A percentile compares a stretch with the other conserved stretches of the same genome.
Conservation (phyloP, 139 green algal genomes). For the Tetradesmus obliquus region DNA sequence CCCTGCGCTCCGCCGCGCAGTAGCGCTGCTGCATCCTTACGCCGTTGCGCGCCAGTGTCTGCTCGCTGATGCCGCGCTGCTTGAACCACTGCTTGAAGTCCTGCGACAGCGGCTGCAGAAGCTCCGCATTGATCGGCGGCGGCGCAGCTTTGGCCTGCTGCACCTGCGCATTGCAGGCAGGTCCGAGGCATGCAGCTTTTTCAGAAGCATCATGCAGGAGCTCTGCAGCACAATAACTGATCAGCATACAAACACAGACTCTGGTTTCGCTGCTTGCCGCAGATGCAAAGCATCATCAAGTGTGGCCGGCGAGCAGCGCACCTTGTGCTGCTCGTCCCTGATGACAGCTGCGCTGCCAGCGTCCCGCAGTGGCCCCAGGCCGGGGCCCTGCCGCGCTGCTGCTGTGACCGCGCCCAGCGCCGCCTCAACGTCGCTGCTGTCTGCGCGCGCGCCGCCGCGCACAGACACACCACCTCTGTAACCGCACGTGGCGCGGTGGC, state of each 20-base stretch:
- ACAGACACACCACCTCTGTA: constrained; percentile 54
- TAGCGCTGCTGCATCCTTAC: constrained; percentile 55
- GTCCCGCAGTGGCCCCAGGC: background rate
- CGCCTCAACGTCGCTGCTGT: background rate
- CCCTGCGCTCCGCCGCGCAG: constrained; percentile 14
- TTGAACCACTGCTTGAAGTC: constrained; percentile 67
- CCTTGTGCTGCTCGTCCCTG: background rate
- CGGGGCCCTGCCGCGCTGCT: background rate
- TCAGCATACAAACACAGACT: no score
- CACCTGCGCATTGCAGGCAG: background rate
- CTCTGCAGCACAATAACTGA: no score
- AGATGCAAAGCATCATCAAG: no score
- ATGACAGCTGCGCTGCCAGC: background rate
- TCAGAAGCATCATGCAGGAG: no score
- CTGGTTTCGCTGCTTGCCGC: no score
- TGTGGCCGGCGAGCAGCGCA: background rate
- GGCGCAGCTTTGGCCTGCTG: background rate
- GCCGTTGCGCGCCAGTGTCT: constrained; percentile 68
- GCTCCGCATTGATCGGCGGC: background rate
- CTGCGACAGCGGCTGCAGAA: background rate
- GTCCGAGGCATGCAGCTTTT: no score
- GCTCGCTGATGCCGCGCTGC: constrained; percentile 64
- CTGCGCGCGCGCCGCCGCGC: background rate
- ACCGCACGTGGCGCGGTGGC: constrained; percentile 74
- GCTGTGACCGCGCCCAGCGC: background rate